These are phyloP conservation scores for Aquilaria malaccensis DNA, from an alignment of 345 rosid genomes.

Conservation along the genomic window DNA sequence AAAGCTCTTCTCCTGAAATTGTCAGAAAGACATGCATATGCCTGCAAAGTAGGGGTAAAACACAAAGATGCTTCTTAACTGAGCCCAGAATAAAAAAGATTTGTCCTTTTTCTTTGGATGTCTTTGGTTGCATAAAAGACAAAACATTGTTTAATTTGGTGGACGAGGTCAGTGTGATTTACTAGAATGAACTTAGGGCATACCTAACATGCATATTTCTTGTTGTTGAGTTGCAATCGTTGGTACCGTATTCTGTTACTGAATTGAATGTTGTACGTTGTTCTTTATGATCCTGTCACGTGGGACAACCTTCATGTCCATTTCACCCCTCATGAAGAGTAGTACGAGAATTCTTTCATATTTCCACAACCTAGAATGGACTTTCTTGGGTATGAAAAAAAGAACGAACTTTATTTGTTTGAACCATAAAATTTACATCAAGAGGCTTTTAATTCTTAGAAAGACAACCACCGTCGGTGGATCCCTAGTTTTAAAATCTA, in stretches of 20 bases:
- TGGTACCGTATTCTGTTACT: slow-evolving; percentile 11
- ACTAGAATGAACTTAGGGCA: slow-evolving; percentile 5
- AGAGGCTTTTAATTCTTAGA: too few relatives aligned
- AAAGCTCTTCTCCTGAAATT: slow-evolving; percentile 47
- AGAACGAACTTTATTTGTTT: too few relatives aligned
- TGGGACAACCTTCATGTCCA: slow-evolving; percentile 6
- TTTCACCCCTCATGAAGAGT: too few relatives aligned
- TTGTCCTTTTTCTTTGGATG: too few relatives aligned
- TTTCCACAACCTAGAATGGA: too few relatives aligned
- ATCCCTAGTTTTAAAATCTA: too few relatives aligned
- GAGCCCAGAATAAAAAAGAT: too few relatives aligned
- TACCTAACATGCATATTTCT: slow-evolving; percentile 17
- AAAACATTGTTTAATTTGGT: neutral
- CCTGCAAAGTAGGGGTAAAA: slow-evolving; percentile 35
- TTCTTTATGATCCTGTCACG: slow-evolving; percentile 18
- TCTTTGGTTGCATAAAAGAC: too few relatives aligned
- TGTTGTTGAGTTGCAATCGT: slow-evolving; percentile 13
- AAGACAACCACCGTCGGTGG: too few relatives aligned
- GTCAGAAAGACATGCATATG: slow-evolving; percentile 62
- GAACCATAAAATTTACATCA: too few relatives aligned
- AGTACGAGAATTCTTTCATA: too few relatives aligned
- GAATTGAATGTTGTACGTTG: slow-evolving; percentile 18
- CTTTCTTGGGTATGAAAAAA: too few relatives aligned
- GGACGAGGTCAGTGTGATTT: neutral
- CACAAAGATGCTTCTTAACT: neutral